These are phyloP conservation scores for Coemansia sp. DNA, from an alignment of 192 early-diverging fungal species.

Conservation along the genomic window DNA sequence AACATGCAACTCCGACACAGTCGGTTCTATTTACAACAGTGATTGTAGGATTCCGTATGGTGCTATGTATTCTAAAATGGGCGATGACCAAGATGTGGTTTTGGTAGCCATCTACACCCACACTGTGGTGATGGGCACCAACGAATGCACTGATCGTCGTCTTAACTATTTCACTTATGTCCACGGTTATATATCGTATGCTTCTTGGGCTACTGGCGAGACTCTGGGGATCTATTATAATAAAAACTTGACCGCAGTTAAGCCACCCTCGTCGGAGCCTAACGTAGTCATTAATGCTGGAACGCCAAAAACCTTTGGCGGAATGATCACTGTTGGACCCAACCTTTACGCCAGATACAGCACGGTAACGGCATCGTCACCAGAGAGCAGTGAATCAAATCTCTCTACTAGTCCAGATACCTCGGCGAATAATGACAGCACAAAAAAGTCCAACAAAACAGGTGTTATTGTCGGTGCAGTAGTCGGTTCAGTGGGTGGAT, in stretches of 20 bases:
- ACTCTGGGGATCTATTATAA: background rate
- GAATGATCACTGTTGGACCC: background rate
- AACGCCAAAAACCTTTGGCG: background rate
- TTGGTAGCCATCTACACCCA: background rate
- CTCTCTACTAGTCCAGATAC: background rate
- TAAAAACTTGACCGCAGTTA: background rate
- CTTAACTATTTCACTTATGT: background rate
- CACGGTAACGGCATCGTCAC: background rate
- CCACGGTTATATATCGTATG: background rate
- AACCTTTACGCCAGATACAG: background rate
- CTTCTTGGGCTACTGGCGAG: background rate
- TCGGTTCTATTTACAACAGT: background rate
- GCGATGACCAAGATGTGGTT: background rate
- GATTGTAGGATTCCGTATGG: background rate
- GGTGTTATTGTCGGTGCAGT: background rate
- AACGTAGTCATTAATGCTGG: background rate
- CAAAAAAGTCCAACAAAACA: background rate
- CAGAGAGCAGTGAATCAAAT: background rate
- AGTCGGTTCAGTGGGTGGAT: background rate
- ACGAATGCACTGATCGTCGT: background rate
- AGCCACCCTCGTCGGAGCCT: background rate
- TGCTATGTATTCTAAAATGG: background rate
- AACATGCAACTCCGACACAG: background rate
- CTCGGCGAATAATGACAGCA: background rate
- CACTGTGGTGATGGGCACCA: background rate